Evolutionary conservation across 2,329 filamentous ascomycete genomes (phyloP).

Genomic region (Ambrosiella beaveri): DNA sequence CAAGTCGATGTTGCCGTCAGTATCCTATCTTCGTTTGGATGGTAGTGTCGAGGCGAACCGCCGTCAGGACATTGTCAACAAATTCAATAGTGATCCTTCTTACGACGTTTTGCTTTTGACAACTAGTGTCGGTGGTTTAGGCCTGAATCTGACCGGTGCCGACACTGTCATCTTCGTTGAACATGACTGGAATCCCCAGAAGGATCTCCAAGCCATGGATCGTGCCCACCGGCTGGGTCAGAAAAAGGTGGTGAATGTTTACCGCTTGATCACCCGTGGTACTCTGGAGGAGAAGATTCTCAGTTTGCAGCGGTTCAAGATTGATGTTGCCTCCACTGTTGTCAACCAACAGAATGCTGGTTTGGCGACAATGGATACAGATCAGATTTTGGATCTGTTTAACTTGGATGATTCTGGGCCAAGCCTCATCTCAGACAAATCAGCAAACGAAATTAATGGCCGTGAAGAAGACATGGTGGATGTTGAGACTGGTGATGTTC

Average conservation of each 20-base stretch:
- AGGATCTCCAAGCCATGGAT: constrained; percentile 97
- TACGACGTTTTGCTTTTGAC: constrained; percentile 90
- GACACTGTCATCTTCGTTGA: constrained; percentile 99
- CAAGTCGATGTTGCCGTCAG: constrained; percentile 74
- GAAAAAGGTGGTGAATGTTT: constrained; percentile 99
- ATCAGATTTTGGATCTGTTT: constrained; percentile 94
- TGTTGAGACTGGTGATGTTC: constrained; percentile 77
- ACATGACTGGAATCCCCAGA: constrained; percentile 98
- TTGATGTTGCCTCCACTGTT: constrained; percentile 92
- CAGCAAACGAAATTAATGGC: constrained; percentile 34
- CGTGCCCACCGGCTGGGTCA: constrained; percentile 94
- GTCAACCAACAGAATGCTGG: constrained; percentile 98
- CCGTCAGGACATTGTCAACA: constrained; percentile 94
- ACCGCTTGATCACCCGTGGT: constrained; percentile 85
- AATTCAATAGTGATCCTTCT: constrained; percentile 93
- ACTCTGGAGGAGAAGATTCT: constrained; percentile 98
- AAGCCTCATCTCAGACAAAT: constrained; percentile 40
- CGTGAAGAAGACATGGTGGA: constrained; percentile 80
- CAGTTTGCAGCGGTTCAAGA: constrained; percentile 96
- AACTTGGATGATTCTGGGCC: constrained; percentile 68
- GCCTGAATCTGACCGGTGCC: constrained; percentile 86
- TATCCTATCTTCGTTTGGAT: constrained; percentile 87
- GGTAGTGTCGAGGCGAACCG: constrained; percentile 83
- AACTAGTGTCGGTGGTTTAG: constrained; percentile 85
- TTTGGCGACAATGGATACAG: constrained; percentile 88